Base-by-base conservation (phyloP, 495 filamentous ascomycete genomes). In the Filosporella fistucella region DNA sequence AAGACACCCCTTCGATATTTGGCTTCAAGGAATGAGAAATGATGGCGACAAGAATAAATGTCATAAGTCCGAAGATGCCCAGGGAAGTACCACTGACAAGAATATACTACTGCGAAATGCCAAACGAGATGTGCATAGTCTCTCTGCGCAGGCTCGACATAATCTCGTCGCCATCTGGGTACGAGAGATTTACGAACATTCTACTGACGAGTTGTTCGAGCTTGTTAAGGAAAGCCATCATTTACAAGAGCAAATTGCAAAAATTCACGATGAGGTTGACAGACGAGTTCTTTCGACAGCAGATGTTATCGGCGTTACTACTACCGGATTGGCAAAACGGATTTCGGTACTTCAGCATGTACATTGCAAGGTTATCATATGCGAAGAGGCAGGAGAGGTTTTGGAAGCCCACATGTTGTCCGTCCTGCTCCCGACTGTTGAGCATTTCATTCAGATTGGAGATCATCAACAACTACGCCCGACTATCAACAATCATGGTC, bases 261-360 rank as follows among this genome's bases (percentile, higher is more conserved):
- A 72, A 12, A 65, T 70, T 2, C 64, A 73, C 5, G 69, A 72
- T 21, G 63, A 70, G 2, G 21, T 47, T 16, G 52, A 60, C 20
- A 54, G 63, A 17, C 20, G 52, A 46, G 26, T 39, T 21, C 47
- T 55, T 16, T 21, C 51, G 47, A 51, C 24, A 16, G 52, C 47
- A 14, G 60, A 73, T 32, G 39, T 76, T 25, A 60, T 78, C 17
- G 73, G 73, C n/a, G 74, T 72, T 41, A 78, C 73, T 0, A 76
- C 70, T 0, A 76, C 89, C 0, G 91, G 91, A 2, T 59, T 96
- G 12, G 86, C 81, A 61, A 95, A 94, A 88, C 18, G 78, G 67
- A 7, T 70, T 90, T 21, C 33, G 4, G 24, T 49, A 0, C 65
- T 97, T 25, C 74, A 82, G n/a, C 79, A 76, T 18, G 51, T 94